Evolutionary conservation across 2,329 filamentous ascomycete species (phyloP), one percentile per base, ranked within the genome.

Genomic region (Penicillium oxalicum): DNA sequence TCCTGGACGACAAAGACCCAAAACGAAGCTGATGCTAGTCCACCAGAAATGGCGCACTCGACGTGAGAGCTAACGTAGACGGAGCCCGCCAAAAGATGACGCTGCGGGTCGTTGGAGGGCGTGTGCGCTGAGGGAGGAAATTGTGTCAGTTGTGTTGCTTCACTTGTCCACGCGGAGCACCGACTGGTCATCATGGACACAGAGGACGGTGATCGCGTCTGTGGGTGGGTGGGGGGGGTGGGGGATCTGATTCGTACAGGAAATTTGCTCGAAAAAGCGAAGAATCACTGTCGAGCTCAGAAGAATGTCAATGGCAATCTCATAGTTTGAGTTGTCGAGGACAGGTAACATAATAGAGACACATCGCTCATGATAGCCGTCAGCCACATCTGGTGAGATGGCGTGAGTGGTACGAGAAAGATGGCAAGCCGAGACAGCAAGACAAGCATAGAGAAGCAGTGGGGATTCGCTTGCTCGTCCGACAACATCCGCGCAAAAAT

Each of bases 1-100:
- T 68, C 65, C 44, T 68, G 65, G 52, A 65, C 63, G 3, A 68
- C 63, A 40, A 65, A 68, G 9, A 64, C 57, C 65, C 65, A 68
- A 50, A 68, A 68, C 0, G 65, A 66, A 25, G 64, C 62, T 18
- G 65, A 64, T 1, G 64, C 60, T 13, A 68, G 61, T 6, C 63
- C 63, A 5, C 60, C 60, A 4, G 62, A 63, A 28, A 63, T 61
- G 2, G 63, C 64, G 37, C 62, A 66, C 47, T 64, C 64, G 2
- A 66, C 57, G 18, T 66, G 65, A 2, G 65, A 63, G 42, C 63
- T 62, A 42, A 68, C 62, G 43, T 67, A 68, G 9, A 68, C 65
- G 0, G 65, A 68, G 6, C 65, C 65, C 12, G 65, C 65, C 11
- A 67, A 56, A 29, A 68, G 62, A 44, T 68, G 65, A 25, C 63